Percentiles rank a stretch among this genome's conserved stretches.
phyloP scores from a whole-genome alignment of 345 rosid genomes.

The Hibiscus mutabilis region DNA sequence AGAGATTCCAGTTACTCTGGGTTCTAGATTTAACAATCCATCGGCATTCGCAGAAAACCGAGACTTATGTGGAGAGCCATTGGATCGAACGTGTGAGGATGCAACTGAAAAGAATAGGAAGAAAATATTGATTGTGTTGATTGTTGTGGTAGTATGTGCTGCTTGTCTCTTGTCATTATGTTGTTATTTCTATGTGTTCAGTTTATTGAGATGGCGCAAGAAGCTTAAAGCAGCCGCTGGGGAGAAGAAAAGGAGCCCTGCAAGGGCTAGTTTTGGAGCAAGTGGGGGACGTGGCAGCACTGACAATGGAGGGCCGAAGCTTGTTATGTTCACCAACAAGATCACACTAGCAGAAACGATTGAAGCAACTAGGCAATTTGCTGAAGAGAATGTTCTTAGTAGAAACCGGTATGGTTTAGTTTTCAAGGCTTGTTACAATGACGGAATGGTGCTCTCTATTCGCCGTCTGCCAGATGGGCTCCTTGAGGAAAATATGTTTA shows the following conservation, averaged over 20 bases:
- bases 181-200: constrained; percentile 80
- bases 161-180: constrained; percentile 54
- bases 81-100: constrained; percentile 38
- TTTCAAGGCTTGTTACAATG: constrained; percentile 80
- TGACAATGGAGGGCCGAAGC: constrained; percentile 81
- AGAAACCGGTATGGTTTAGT: constrained; percentile 66
- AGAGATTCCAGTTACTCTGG: constrained; percentile 53
- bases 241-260: constrained; percentile 85
- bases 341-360: constrained; percentile 77
- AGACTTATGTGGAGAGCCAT: constrained; percentile 69
- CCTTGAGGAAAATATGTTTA: constrained; percentile 56
- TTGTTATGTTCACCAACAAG: constrained; percentile 90
- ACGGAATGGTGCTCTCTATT: constrained; percentile 86
- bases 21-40: constrained; percentile 52
- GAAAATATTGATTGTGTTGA: constrained; percentile 53
- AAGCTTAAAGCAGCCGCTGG: constrained; percentile 64
- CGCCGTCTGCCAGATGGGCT: constrained; percentile 64
- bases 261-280: constrained; percentile 66
- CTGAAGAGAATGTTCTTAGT: constrained; percentile 87
- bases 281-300: constrained; percentile 80
- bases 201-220: constrained; percentile 81
- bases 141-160: constrained; percentile 48
- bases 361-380: constrained; percentile 84
- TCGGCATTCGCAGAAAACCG: constrained; percentile 50
- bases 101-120: constrained; percentile 33